Evolutionary conservation across 495 filamentous ascomycete species (phyloP), one percentile per base, ranked within the genome.

Genomic region (Cercophora newfieldiana): DNA sequence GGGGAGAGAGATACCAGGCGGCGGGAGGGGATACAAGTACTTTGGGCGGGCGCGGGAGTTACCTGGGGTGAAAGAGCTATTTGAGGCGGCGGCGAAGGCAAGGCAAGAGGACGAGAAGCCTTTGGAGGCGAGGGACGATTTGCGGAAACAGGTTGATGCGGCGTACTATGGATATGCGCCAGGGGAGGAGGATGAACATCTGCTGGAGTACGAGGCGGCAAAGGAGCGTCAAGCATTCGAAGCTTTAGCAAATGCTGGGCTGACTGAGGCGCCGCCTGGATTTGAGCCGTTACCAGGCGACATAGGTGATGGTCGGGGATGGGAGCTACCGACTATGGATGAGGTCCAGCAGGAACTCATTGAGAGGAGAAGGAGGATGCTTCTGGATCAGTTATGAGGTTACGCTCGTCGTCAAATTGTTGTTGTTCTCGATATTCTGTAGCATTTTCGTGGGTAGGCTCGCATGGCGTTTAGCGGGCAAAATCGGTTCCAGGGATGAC

Each of bases 31-130:
- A 22, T 96, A 96, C 79, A 84, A 89, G 77, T 82, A 75, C 77
- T 99, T 97, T 79, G 95, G 95, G 0, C 83, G 95, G 7, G 95
- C 94, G 61, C 84, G 87, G 70, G 95, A 98, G 75, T 77, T 99
- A 37, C 95, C 95, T 2, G 95, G 95, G 49, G 95, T 99, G 3
- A 97, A 97, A 77, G 95, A 99, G 80, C 82, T 99, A 79, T 97
- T 99, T 74, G 95, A 98, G 74, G 88, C 89, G 4, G 82, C 83
- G 69, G 85, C 90, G 53, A 83, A 85, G 68, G 83, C 84, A 65
- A 64, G 59, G 63, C 78, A 76, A 10, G 80, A 83, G 62, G 79
- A 77, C 22, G 84, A 85, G 72, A 89, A 84, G 63, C 85, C 85
- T 10, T 74, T 85, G 72, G 92, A 86, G 66, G 80, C 81, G 49